These are phyloP conservation scores for Taphrina flavorubra DNA, from an alignment of 1,139 yeast genomes.

Conservation along the genomic window DNA sequence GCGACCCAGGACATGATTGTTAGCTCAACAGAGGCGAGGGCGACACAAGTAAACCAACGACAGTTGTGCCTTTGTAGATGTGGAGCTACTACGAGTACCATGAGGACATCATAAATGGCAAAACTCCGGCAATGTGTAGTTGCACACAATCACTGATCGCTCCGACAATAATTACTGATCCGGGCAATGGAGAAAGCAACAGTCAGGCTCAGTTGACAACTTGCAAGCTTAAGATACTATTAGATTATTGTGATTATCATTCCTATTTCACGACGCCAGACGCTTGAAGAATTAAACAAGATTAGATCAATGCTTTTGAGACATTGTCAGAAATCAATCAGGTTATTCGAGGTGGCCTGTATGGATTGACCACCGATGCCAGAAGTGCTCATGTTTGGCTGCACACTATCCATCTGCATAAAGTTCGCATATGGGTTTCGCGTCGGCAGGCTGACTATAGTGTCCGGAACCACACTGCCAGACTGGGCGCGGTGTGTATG, in stretches of 20 bases:
- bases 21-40: background rate
- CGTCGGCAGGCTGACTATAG: constrained; percentile 4
- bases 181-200: background rate
- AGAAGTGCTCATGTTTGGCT: constrained; percentile 18
- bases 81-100: background rate
- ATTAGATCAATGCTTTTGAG: background rate
- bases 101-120: background rate
- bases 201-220: too few species aligned
- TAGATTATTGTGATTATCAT: too few species aligned
- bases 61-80: background rate
- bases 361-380: constrained; percentile 24
- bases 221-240: too few species aligned
- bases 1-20: constrained; percentile 23
- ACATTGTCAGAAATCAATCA: constrained; percentile 24
- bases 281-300: background rate
- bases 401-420: constrained; percentile 25
- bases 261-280: background rate
- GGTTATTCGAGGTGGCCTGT: constrained; percentile 12
- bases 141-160: background rate
- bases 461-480: constrained; percentile 36
- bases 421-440: constrained; percentile 37
- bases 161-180: background rate
- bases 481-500: constrained; percentile 25
- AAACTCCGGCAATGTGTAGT: background rate
- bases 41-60: background rate